These are phyloP conservation scores for Mortierella sp. DNA, from an alignment of 371 early-diverging fungal genomes.

Conservation along the genomic window DNA sequence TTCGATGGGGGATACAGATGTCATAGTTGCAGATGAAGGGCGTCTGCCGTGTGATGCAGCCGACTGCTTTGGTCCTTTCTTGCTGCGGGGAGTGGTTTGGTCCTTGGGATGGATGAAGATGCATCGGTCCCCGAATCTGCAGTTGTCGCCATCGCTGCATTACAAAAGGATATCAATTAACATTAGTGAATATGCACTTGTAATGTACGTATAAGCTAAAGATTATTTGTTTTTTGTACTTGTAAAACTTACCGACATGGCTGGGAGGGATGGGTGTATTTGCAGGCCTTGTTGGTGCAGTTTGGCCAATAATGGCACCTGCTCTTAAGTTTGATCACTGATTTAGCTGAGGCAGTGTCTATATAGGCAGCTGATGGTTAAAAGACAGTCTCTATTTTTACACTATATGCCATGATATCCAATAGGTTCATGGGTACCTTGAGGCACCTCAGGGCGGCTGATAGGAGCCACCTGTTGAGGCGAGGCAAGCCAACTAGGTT, in stretches of 20 bases:
- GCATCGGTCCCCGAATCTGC: conserved; percentile 64
- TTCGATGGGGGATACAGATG: conserved; percentile 33
- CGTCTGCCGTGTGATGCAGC: not conserved
- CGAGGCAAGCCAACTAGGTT: conserved; percentile 33
- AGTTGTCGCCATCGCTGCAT: conserved; percentile 61
- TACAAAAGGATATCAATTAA: not conserved
- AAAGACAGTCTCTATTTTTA: not conserved
- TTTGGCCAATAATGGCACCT: conserved; percentile 69
- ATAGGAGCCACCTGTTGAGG: conserved; percentile 5
- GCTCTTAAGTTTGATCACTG: conserved; percentile 56
- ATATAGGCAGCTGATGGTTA: not conserved
- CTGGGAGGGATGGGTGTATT: conserved; percentile 64
- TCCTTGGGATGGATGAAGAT: conserved; percentile 67
- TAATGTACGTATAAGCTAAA: too few relatives aligned
- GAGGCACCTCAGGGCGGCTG: not conserved
- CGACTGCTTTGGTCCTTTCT: conserved; percentile 20
- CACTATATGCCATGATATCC: not conserved
- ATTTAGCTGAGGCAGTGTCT: not conserved
- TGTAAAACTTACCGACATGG: conserved; percentile 62
- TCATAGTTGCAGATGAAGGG: conserved; percentile 34
- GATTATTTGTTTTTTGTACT: too few relatives aligned
- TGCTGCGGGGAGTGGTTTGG: conserved; percentile 21
- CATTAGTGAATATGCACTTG: not conserved
- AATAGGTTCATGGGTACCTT: not conserved
- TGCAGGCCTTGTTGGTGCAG: conserved; percentile 73